Evolutionary conservation across 306 rosid species (phyloP).

Genomic region (Rosa rugosa): DNA sequence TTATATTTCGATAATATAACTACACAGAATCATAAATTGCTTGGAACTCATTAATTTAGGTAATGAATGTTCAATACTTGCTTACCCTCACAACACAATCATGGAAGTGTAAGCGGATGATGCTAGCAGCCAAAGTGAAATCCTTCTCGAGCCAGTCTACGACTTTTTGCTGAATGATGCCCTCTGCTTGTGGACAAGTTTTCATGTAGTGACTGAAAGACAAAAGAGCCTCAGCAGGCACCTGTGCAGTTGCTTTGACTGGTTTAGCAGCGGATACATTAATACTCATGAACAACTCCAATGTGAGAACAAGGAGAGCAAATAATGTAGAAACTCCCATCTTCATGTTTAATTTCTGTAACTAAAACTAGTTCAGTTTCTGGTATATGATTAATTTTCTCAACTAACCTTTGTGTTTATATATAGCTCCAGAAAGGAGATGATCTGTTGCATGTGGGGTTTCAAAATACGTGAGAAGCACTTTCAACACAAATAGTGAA

Average conservation of each 20-base stretch:
- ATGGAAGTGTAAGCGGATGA: conserved; percentile 81
- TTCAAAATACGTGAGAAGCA: conserved; percentile 50
- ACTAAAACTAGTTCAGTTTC: not conserved
- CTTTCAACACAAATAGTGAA: conserved; percentile 23
- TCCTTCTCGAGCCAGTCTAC: conserved; percentile 65
- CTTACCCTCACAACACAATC: conserved; percentile 78
- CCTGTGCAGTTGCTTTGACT: not conserved
- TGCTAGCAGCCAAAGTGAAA: conserved; percentile 63
- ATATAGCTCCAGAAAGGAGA: not conserved
- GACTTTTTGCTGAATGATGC: conserved; percentile 57
- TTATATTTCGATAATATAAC: not conserved
- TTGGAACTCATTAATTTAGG: not conserved
- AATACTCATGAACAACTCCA: conserved; percentile 12
- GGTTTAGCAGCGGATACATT: conserved; percentile 9
- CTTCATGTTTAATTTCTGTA: conserved; percentile 39
- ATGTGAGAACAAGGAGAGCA: conserved; percentile 31
- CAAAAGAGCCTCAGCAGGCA: conserved; percentile 29
- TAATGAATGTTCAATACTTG: not conserved
- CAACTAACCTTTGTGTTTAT: not conserved
- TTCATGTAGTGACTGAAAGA: conserved; percentile 44
- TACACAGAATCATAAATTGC: not conserved
- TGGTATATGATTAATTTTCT: not conserved
- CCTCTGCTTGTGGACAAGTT: conserved; percentile 71
- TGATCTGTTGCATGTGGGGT: not conserved
- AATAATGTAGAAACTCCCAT: conserved; percentile 19